Percentiles rank a stretch among this genome's conserved stretches.
phyloP scores from a whole-genome alignment of 352 stramenopile genomes.

The Lagenidium giganteum region DNA sequence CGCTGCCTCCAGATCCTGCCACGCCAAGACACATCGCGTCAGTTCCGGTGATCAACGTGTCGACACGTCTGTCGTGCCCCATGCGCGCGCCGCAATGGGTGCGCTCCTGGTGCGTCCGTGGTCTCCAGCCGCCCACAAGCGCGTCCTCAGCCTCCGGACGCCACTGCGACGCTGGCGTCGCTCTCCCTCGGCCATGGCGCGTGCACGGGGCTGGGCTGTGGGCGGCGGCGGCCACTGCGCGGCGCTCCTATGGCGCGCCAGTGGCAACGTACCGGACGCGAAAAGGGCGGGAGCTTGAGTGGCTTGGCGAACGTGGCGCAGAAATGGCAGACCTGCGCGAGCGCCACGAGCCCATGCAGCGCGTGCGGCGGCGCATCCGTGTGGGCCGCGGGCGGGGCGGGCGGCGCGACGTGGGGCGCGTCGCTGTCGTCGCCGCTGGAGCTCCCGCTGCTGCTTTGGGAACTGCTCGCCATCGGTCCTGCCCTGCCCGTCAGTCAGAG shows the following conservation, averaged over 20 bases:
- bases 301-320: slow-evolving; percentile 63
- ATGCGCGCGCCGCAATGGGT: too few species aligned
- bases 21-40: too few species aligned
- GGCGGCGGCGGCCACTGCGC: neutral
- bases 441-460: slow-evolving; percentile 26
- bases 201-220: too few species aligned
- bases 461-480: too few species aligned
- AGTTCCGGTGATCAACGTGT: too few species aligned
- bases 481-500: slow-evolving; percentile 16
- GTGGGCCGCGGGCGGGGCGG: slow-evolving; percentile 2
- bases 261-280: slow-evolving; percentile 52
- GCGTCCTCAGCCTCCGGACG: too few species aligned
- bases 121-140: too few species aligned
- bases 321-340: slow-evolving; percentile 78
- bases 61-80: too few species aligned
- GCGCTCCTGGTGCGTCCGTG: too few species aligned
- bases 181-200: too few species aligned
- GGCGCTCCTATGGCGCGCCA: neutral
- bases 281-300: slow-evolving; percentile 65
- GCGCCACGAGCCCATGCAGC: slow-evolving; percentile 34
- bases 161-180: too few species aligned
- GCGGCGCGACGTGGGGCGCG: slow-evolving; percentile 15
- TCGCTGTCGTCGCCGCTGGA: slow-evolving; percentile 36
- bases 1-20: slow-evolving; percentile 68
- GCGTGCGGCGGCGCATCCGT: slow-evolving; percentile 13